phyloP scores from a whole-genome alignment of 164 flowering plant genomes.

The Vitis rotundifolia region DNA sequence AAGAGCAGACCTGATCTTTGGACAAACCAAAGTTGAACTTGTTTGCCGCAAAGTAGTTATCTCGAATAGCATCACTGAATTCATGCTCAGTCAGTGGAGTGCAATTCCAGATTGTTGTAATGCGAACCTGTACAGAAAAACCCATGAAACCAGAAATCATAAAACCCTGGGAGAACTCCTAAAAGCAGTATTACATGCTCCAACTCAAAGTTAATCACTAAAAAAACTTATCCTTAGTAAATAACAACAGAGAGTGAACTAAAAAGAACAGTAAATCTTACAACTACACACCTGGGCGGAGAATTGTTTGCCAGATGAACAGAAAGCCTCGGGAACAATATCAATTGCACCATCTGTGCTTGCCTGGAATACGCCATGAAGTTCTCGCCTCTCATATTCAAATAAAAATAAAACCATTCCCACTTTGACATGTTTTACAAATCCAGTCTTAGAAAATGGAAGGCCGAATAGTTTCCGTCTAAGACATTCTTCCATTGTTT shows the following conservation, averaged over 20 bases:
- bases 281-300: slow-evolving; percentile 67
- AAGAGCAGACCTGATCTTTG: slow-evolving; percentile 33
- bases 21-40: slow-evolving; percentile 69
- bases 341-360: slow-evolving; percentile 61
- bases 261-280: not conserved
- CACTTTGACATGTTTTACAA: slow-evolving; percentile 56
- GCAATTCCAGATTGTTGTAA: slow-evolving; percentile 49
- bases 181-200: not conserved
- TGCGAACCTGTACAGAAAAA: slow-evolving; percentile 35
- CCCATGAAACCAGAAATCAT: not conserved
- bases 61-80: slow-evolving; percentile 54
- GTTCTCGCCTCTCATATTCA: slow-evolving; percentile 59
- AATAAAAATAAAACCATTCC: slow-evolving; percentile 78
- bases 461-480: slow-evolving; percentile 56
- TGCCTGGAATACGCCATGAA: slow-evolving; percentile 72
- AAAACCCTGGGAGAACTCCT: not conserved
- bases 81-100: slow-evolving; percentile 60
- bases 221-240: not conserved
- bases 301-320: slow-evolving; percentile 49
- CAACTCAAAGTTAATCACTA: not conserved
- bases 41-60: slow-evolving; percentile 53
- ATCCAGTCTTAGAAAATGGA: slow-evolving; percentile 34
- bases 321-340: slow-evolving; percentile 57
- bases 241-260: not conserved
- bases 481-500: slow-evolving; percentile 59